Evolutionary conservation across 208 protist genomes (phyloP), one percentile per base, ranked within the genome.

Genomic region (Wallacemonas rigidus): DNA sequence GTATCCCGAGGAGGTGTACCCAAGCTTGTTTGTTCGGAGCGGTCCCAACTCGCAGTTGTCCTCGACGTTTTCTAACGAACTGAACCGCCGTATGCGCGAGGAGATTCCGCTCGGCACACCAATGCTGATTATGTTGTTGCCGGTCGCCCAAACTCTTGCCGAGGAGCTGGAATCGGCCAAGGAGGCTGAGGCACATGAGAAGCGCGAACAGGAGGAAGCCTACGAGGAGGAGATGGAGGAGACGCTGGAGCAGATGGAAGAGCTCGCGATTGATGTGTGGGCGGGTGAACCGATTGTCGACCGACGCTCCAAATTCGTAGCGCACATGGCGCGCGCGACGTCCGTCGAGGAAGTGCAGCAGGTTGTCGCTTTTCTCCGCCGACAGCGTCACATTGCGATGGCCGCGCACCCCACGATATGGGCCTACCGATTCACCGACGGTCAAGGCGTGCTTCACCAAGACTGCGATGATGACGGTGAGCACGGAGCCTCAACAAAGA

Each of bases 381-480:
- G 60, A 3, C 64, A 90, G 41, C 85, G 80, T 17, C 71, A 82
- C 69, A 96, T 98, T 51, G 84, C 82, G n/a, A 72, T 68, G 48
- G 95, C 95, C 1, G 80, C 88, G 38, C 95, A 98, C 62, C 93
- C 93, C 5, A 94, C 98, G 57, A 98, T 98, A 53, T 92, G 86
- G 54, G 97, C 97, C 15, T 99, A 98, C 75, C 88, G 98, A n/a
- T 92, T 97, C 64, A 81, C 67, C 0, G 90, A 93, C 65, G 63
- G 40, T 1, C 78, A 80, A 7, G 85, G 85, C 3, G 40, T 89
- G n/a, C 38, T 98, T 63, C 78, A 96, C 41, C 76, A 94, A 48
- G 87, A 95, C 76, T 73, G 87, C 64, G 96, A 99, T 62, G 97
- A 99, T 77, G 98, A 99, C 67, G 98, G 97, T 2, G 97, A 99